phyloP scores from a whole-genome alignment of 2,329 filamentous ascomycete species.

The Trichoderma breve region DNA sequence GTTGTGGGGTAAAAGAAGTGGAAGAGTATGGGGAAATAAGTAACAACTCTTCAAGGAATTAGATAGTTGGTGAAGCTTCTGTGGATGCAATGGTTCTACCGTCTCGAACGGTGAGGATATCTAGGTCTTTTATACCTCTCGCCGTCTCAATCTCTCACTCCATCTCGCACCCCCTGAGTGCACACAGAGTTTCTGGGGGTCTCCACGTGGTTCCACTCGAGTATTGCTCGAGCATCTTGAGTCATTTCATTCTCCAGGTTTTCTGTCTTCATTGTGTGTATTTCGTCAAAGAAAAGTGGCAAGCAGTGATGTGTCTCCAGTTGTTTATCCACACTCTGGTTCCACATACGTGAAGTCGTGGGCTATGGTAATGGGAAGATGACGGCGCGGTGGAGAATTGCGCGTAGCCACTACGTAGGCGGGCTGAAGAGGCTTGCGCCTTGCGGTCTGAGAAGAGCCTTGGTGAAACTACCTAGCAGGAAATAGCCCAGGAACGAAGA shows the following conservation, averaged over 20 bases:
- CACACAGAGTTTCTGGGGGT: conserved; percentile 7
- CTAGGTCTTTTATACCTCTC: conserved; percentile 26
- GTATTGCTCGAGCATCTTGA: not conserved
- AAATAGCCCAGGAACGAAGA: not conserved
- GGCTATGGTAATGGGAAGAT: conserved; percentile 7
- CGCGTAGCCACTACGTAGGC: conserved; percentile 1
- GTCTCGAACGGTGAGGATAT: conserved; percentile 41
- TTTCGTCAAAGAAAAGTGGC: conserved; percentile 7
- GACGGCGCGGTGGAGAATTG: conserved; percentile 9
- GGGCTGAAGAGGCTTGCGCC: not conserved
- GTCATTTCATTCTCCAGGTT: conserved; percentile 10
- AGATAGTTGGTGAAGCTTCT: conserved; percentile 21
- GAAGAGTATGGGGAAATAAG: not conserved
- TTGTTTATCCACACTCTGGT: conserved; percentile 24
- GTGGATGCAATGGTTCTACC: conserved; percentile 30
- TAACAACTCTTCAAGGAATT: not conserved
- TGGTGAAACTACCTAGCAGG: not conserved
- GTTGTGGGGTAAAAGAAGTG: not conserved
- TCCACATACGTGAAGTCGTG: conserved; percentile 23
- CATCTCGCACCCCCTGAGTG: not conserved
- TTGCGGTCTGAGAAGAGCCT: not conserved
- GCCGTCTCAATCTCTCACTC: not conserved
- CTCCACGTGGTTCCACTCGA: conserved; percentile 15
- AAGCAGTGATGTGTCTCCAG: not conserved
- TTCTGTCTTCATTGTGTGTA: not conserved